Percentiles rank a stretch among this genome's conserved stretches.
Conservation (phyloP, 1,139 yeast species). For the Debaryomyces robertsiae region DNA sequence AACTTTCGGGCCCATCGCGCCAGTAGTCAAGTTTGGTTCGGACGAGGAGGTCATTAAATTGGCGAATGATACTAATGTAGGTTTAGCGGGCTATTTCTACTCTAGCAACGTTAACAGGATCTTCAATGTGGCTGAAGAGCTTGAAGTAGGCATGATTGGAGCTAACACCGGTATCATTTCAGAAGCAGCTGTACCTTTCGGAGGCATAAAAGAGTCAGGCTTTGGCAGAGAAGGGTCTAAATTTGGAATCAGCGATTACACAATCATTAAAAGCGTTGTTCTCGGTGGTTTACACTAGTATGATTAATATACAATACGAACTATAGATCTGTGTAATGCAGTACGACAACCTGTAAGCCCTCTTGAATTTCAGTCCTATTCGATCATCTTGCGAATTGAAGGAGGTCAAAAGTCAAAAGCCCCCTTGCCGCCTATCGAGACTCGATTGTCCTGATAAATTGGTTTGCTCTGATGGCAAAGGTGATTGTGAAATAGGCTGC, state of each 20-base stretch:
- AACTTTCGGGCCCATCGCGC: constrained; percentile 91
- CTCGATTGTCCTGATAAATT: neutral
- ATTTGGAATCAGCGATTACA: constrained; percentile 46
- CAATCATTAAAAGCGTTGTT: constrained; percentile 33
- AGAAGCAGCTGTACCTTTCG: constrained; percentile 51
- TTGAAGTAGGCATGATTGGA: constrained; percentile 52
- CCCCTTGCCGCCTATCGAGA: neutral
- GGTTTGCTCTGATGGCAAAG: neutral
- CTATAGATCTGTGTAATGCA: too few relatives aligned
- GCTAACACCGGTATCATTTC: constrained; percentile 48
- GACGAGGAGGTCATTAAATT: constrained; percentile 68
- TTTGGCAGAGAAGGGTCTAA: constrained; percentile 53
- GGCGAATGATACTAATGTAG: constrained; percentile 65
- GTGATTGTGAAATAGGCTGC: neutral
- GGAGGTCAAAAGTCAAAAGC: too few relatives aligned
- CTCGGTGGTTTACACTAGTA: constrained; percentile 20
- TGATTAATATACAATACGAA: neutral
- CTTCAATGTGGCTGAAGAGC: constrained; percentile 49
- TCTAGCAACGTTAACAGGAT: constrained; percentile 52
- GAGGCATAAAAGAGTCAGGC: constrained; percentile 49
- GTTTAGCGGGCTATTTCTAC: constrained; percentile 50
- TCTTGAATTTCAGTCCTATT: too few relatives aligned
- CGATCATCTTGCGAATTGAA: too few relatives aligned
- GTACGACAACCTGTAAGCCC: too few relatives aligned
- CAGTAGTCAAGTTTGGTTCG: constrained; percentile 63